Conservation (phyloP, 2,329 filamentous ascomycete genomes). For the Phaeosphaeriaceae sp. region DNA sequence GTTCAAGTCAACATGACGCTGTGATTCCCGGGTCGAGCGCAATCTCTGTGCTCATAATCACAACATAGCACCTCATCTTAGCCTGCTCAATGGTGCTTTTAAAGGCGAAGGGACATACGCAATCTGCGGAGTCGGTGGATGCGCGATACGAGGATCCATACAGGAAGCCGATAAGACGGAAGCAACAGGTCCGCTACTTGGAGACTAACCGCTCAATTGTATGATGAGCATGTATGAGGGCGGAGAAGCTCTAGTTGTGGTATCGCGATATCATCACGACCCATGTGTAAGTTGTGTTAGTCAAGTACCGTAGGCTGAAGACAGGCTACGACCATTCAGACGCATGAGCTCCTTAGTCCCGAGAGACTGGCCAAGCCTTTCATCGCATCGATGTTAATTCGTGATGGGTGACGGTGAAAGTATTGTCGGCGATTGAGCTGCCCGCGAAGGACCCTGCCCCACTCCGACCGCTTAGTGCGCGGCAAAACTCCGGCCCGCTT, state of each 20-base stretch:
- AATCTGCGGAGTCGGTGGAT: not conserved
- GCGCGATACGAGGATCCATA: not conserved
- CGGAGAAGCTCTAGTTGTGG: not conserved
- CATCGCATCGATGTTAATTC: not conserved
- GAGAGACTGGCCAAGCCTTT: not conserved
- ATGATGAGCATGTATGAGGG: not conserved
- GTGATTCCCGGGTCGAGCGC: not conserved
- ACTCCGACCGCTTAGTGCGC: constrained; percentile 4
- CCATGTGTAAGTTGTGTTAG: not conserved
- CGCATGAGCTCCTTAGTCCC: not conserved
- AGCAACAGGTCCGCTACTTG: not conserved
- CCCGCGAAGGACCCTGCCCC: not conserved
- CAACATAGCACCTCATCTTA: constrained; percentile 10
- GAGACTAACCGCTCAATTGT: not conserved
- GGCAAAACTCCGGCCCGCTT: constrained; percentile 18
- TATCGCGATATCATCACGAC: not conserved
- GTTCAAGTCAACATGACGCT: not conserved
- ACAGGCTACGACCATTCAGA: not conserved
- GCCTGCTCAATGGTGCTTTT: not conserved
- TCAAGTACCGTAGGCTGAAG: not conserved
- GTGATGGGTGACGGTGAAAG: not conserved
- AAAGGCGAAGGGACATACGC: not conserved
- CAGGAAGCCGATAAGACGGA: not conserved
- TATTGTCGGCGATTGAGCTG: not conserved
- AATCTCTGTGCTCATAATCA: not conserved